Conservation (phyloP, 306 rosid species). For the Biancaea sappan region DNA sequence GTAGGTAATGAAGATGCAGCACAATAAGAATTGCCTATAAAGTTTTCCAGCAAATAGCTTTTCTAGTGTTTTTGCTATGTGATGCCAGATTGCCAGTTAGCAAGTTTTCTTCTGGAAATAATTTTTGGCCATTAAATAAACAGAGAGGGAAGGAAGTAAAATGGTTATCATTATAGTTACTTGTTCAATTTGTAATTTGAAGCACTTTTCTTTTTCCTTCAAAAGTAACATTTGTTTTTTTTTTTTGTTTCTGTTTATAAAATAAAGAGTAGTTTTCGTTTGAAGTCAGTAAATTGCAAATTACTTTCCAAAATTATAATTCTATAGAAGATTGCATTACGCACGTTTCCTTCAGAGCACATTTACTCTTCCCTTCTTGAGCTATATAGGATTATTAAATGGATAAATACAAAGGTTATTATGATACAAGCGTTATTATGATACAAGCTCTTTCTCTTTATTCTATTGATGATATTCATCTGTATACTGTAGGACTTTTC, state of each 20-base stretch:
- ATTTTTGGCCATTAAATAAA: not conserved
- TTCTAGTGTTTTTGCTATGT: not conserved
- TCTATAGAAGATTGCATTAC: constrained; percentile 19
- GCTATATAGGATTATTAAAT: constrained; percentile 21
- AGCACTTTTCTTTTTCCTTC: constrained; percentile 11
- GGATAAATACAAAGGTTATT: too few species aligned
- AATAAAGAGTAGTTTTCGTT: constrained; percentile 10
- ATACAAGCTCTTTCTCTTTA: constrained; percentile 12
- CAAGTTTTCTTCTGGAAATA: not conserved
- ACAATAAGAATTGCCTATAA: constrained; percentile 4
- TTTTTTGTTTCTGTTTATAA: not conserved
- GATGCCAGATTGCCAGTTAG: not conserved
- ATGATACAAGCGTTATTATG: constrained; percentile 1
- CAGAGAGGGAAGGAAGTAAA: constrained; percentile 22
- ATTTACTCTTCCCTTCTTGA: constrained; percentile 6
- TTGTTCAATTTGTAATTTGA: constrained; percentile 6
- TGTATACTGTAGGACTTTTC: constrained; percentile 75
- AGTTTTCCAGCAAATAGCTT: constrained; percentile 21
- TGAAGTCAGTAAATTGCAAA: constrained; percentile 7
- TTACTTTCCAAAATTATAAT: constrained; percentile 17
- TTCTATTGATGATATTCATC: constrained; percentile 34
- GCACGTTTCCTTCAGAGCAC: constrained; percentile 27
- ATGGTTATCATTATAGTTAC: not conserved
- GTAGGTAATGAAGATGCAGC: constrained; percentile 15
- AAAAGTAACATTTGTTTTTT: not conserved